A percentile compares a stretch with the other conserved stretches of the same genome.
Conservation (phyloP, 805 yeast species). For the Lipomyces sp. region DNA sequence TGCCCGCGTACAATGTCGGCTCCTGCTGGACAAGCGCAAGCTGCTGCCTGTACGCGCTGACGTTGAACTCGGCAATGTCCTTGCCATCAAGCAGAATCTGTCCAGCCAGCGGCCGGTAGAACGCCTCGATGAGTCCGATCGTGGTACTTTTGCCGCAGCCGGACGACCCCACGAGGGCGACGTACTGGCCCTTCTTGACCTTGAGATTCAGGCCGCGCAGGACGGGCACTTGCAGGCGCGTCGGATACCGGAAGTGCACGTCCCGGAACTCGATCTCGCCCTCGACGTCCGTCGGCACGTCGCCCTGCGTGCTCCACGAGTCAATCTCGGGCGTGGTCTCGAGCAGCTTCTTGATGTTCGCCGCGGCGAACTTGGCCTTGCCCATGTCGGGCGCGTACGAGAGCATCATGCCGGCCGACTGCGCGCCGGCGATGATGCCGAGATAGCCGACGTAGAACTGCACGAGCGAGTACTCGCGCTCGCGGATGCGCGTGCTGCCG, state of each 20-base stretch:
- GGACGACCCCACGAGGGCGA: slow-evolving; percentile 67
- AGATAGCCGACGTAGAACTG: slow-evolving; percentile 42
- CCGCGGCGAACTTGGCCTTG: slow-evolving; percentile 42
- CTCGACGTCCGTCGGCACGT: slow-evolving; percentile 31
- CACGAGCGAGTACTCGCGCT: slow-evolving; percentile 34
- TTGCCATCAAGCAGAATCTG: slow-evolving; percentile 51
- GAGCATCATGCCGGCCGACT: slow-evolving; percentile 42
- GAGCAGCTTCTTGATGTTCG: slow-evolving; percentile 37
- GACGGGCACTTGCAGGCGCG: slow-evolving; percentile 39
- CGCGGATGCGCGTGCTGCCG: slow-evolving; percentile 40
- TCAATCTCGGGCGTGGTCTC: slow-evolving; percentile 39
- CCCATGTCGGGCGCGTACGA: slow-evolving; percentile 46
- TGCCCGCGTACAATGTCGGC: slow-evolving; percentile 56
- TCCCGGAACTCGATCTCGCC: slow-evolving; percentile 55
- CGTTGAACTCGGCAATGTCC: slow-evolving; percentile 49
- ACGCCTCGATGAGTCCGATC: slow-evolving; percentile 51
- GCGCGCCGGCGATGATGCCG: slow-evolving; percentile 43
- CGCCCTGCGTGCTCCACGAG: slow-evolving; percentile 31
- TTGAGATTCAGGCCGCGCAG: slow-evolving; percentile 50
- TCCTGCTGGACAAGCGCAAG: slow-evolving; percentile 64
- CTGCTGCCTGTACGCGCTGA: slow-evolving; percentile 48
- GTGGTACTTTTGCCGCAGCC: slow-evolving; percentile 66
- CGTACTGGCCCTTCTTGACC: slow-evolving; percentile 50
- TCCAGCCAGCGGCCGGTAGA: slow-evolving; percentile 52
- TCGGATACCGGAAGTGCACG: slow-evolving; percentile 36